Conservation (phyloP, 2,329 filamentous ascomycete genomes). For the Colletotrichum sp. region DNA sequence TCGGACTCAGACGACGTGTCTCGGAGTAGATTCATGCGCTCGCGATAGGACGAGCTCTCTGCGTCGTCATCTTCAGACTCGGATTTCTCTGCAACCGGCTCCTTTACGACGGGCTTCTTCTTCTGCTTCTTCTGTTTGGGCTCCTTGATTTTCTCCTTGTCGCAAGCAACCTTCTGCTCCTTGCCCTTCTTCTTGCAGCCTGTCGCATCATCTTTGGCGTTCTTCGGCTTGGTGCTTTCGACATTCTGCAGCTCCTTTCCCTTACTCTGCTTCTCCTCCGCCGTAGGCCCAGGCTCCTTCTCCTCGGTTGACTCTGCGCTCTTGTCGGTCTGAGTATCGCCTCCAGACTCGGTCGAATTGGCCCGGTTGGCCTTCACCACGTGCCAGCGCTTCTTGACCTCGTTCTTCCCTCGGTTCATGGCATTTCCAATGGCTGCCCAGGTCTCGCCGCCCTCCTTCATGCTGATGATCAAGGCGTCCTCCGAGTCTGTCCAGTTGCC, state of each 20-base stretch:
- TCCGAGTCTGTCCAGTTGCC: conserved; percentile 38
- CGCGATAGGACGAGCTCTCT: neutral
- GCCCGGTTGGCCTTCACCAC: conserved; percentile 29
- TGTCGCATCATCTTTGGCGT: neutral
- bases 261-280: neutral
- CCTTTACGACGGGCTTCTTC: conserved; percentile 6
- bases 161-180: neutral
- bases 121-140: neutral
- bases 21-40: conserved; percentile 24
- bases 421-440: conserved; percentile 35
- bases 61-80: conserved; percentile 12
- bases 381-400: conserved; percentile 36
- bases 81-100: neutral
- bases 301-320: neutral
- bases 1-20: conserved; percentile 29
- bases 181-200: neutral
- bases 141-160: neutral
- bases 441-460: conserved; percentile 33
- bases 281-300: neutral
- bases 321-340: neutral
- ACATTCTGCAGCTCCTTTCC: neutral
- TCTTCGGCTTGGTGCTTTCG: neutral
- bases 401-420: conserved; percentile 30
- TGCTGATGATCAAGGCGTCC: conserved; percentile 35
- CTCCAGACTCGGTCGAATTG: neutral